phyloP scores from a whole-genome alignment of 2,329 filamentous ascomycete genomes.

The Calycina herbarum region DNA sequence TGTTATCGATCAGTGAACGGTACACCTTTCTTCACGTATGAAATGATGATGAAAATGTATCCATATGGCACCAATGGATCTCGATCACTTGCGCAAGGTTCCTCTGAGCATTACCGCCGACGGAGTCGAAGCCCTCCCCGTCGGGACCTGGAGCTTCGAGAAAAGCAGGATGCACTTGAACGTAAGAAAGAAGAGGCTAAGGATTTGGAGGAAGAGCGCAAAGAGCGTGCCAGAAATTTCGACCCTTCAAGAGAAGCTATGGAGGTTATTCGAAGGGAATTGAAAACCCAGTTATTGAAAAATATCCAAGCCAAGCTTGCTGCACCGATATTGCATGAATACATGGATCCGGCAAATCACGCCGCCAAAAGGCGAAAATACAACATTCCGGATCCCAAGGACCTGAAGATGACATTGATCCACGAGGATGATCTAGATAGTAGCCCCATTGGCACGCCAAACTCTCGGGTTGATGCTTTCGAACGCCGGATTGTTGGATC shows the following conservation, averaged over 20 bases:
- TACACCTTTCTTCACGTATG: conserved; percentile 85
- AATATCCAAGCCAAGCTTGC: conserved; percentile 89
- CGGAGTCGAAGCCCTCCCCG: conserved; percentile 46
- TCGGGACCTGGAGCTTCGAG: conserved; percentile 47
- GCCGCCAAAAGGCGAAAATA: conserved; percentile 75
- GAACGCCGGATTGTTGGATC: conserved; percentile 52
- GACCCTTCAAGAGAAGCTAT: conserved; percentile 88
- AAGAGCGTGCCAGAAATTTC: conserved; percentile 79
- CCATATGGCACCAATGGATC: conserved; percentile 31
- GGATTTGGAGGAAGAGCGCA: conserved; percentile 88
- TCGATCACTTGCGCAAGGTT: conserved; percentile 19
- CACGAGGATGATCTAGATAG: conserved; percentile 59
- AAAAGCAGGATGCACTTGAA: conserved; percentile 66
- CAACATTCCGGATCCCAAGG: conserved; percentile 70
- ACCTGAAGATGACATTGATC: conserved; percentile 55
- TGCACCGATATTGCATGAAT: conserved; percentile 75
- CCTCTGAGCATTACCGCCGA: conserved; percentile 32
- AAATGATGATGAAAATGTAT: conserved; percentile 86
- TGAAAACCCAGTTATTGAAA: conserved; percentile 82
- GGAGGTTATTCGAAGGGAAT: conserved; percentile 73
- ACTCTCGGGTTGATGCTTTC: conserved; percentile 60
- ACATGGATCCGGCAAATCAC: conserved; percentile 80
- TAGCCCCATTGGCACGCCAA: conserved; percentile 64
- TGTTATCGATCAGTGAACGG: conserved; percentile 79
- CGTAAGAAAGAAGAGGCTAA: conserved; percentile 72